Evolutionary conservation across 2,329 filamentous ascomycete species (phyloP), one percentile per base, ranked within the genome.

Genomic region (Metarhizium humberi): DNA sequence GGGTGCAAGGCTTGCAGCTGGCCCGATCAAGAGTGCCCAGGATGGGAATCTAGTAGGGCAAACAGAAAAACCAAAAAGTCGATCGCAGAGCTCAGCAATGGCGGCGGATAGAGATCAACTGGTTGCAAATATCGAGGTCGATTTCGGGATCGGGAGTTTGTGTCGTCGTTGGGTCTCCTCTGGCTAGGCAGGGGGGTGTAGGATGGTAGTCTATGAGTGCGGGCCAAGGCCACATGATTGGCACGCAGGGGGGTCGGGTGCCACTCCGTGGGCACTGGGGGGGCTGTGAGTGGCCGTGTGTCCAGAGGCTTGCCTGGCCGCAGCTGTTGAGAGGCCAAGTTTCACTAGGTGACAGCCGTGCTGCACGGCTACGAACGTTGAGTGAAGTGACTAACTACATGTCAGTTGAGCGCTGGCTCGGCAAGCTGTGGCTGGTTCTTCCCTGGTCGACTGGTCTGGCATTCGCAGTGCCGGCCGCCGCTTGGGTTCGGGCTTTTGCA

Each of bases 181-280:
- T 51, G 47, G 18, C 16, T 20, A 53, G 43, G 14, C 55, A 55
- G 53, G 58, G 55, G 56, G 57, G 59, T 57, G 58, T 60, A 58
- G 58, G 59, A 60, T 54, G 55, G 53, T 53, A 57, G 55, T 60
- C 52, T 58, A 59, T 59, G 57, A 57, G 59, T 59, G 54, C 34
- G 53, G 54, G 56, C 57, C 58, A 60, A 59, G 61, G 62, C 60
- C 63, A 68, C 64, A 65, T 68, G 64, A 70, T 70, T 70, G 67
- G 68, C 59, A 59, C 58, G 32, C 57, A 43, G 46, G 57, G 49
- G 58, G 55, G 30, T 42, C 55, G 48, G 47, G 34, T 48, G 55
- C 45, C 29, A 25, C 47, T 43, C 51, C 48, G 40, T 51, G 25
- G 36, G 43, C 56, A 60, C 57, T 59, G 55, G 10, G 32, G 6